Conservation (phyloP, 805 yeast species). For the Ogataea pignaliae region DNA sequence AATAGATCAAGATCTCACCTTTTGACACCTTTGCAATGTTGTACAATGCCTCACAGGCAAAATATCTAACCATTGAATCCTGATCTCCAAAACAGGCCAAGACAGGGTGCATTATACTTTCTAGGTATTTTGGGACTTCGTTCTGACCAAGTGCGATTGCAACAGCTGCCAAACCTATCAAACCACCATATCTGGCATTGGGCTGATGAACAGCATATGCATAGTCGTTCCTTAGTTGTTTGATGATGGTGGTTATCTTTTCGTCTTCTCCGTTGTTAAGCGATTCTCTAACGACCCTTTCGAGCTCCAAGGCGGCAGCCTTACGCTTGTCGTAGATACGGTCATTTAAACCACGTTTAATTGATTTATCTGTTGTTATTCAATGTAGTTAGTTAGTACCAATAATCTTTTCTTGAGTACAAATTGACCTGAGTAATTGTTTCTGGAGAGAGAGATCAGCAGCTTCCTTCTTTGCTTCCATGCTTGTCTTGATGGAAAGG, state of each 20-base stretch:
- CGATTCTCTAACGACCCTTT: slow-evolving; percentile 69
- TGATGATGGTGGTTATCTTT: slow-evolving; percentile 58
- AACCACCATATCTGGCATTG: slow-evolving; percentile 89
- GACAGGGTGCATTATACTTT: slow-evolving; percentile 86
- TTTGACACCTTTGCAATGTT: slow-evolving; percentile 95
- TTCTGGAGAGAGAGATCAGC: too few relatives aligned
- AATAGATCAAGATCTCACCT: slow-evolving; percentile 86
- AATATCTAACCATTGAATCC: slow-evolving; percentile 93
- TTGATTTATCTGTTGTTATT: slow-evolving; percentile 45
- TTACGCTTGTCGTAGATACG: slow-evolving; percentile 75
- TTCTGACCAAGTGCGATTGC: slow-evolving; percentile 86
- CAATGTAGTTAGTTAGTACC: background rate
- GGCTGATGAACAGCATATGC: slow-evolving; percentile 84
- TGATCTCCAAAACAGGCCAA: slow-evolving; percentile 95
- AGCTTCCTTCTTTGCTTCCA: too few relatives aligned
- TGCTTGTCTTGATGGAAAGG: too few relatives aligned
- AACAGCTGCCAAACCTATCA: slow-evolving; percentile 93
- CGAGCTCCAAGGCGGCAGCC: slow-evolving; percentile 73
- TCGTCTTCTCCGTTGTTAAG: slow-evolving; percentile 56
- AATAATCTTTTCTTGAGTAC: too few relatives aligned
- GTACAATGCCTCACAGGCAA: slow-evolving; percentile 93
- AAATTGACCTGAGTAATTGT: too few relatives aligned
- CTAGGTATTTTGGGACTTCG: slow-evolving; percentile 79
- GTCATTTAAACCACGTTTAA: slow-evolving; percentile 66
- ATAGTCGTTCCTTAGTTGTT: slow-evolving; percentile 69